Evolutionary conservation across 2,329 filamentous ascomycete genomes (phyloP).

Genomic region (Paecilomyces sp.): DNA sequence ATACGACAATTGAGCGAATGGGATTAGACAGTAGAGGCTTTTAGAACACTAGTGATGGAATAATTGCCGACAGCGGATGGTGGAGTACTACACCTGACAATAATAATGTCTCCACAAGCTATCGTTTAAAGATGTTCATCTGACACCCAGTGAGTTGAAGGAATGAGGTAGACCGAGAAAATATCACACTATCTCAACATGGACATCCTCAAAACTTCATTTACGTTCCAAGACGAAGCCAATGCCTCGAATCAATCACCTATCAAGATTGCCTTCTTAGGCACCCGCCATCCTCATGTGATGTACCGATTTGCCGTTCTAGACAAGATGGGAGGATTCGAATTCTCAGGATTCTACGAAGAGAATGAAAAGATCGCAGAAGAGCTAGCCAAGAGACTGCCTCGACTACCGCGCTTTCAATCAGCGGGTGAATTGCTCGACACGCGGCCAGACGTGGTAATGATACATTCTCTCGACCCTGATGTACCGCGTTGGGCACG

Average conservation of each 20-base stretch:
- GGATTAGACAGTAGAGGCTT: background rate
- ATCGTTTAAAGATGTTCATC: background rate
- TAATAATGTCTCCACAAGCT: background rate
- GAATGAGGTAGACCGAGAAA: background rate
- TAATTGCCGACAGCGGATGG: background rate
- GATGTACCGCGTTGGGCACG: constrained; percentile 11
- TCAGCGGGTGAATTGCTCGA: constrained; percentile 7
- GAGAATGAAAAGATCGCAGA: constrained; percentile 7
- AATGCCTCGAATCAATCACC: constrained; percentile 3
- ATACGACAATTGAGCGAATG: background rate
- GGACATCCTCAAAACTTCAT: constrained; percentile 10
- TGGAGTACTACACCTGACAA: background rate
- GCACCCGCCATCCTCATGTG: constrained; percentile 10
- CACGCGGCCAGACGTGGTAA: constrained; percentile 11
- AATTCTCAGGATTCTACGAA: constrained; percentile 11
- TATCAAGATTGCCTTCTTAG: constrained; percentile 11
- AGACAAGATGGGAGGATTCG: constrained; percentile 12
- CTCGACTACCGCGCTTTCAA: constrained; percentile 8
- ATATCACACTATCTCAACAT: constrained; percentile 1
- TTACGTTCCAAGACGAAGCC: constrained; percentile 8
- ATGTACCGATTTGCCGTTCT: constrained; percentile 12
- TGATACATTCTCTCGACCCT: constrained; percentile 11
- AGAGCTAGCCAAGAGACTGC: constrained; percentile 7
- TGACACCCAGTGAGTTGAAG: background rate
- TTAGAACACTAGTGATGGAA: background rate